These are phyloP conservation scores for Atkinsonella texensis DNA, from an alignment of 2,329 filamentous ascomycete species.

Conservation along the genomic window DNA sequence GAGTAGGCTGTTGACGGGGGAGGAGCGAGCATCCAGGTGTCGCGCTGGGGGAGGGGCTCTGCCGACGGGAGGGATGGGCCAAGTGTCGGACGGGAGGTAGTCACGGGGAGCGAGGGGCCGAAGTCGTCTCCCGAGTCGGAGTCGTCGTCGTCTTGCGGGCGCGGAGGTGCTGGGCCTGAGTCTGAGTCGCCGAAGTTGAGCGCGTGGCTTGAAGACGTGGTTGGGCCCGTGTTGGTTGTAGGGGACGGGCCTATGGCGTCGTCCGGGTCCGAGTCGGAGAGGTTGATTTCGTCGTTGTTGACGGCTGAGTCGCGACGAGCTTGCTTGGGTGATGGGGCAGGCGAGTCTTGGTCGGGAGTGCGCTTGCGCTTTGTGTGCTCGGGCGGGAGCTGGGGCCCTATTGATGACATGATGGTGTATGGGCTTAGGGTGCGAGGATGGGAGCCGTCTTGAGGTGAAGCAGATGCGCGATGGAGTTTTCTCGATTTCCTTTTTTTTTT, in stretches of 20 bases:
- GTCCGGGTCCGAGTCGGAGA: slow-evolving; percentile 8
- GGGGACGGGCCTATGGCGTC: too few species aligned
- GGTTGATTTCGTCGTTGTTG: slow-evolving; percentile 26
- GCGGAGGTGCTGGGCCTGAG: slow-evolving; percentile 23
- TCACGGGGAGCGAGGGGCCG: slow-evolving; percentile 44
- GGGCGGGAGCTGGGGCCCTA: slow-evolving; percentile 59
- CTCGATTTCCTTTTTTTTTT: too few species aligned
- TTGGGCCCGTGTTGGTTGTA: too few species aligned
- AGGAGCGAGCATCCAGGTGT: slow-evolving; percentile 75
- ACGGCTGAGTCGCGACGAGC: background rate
- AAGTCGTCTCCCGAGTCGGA: slow-evolving; percentile 31
- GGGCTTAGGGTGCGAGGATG: background rate
- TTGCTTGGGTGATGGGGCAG: slow-evolving; percentile 22
- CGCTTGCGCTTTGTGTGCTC: slow-evolving; percentile 54
- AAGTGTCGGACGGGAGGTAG: slow-evolving; percentile 32
- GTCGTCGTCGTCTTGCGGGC: slow-evolving; percentile 1
- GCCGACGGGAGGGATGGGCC: slow-evolving; percentile 23
- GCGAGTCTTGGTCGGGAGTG: slow-evolving; percentile 24
- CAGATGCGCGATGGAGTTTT: background rate
- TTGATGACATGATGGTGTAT: slow-evolving; percentile 43
- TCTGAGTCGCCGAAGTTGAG: too few species aligned
- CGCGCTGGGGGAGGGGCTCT: slow-evolving; percentile 48
- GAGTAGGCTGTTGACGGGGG: slow-evolving; percentile 37
- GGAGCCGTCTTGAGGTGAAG: background rate
- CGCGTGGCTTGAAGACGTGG: too few species aligned